phyloP scores from a whole-genome alignment of 495 filamentous ascomycete genomes.

The Penicillium macrosclerotiorum region DNA sequence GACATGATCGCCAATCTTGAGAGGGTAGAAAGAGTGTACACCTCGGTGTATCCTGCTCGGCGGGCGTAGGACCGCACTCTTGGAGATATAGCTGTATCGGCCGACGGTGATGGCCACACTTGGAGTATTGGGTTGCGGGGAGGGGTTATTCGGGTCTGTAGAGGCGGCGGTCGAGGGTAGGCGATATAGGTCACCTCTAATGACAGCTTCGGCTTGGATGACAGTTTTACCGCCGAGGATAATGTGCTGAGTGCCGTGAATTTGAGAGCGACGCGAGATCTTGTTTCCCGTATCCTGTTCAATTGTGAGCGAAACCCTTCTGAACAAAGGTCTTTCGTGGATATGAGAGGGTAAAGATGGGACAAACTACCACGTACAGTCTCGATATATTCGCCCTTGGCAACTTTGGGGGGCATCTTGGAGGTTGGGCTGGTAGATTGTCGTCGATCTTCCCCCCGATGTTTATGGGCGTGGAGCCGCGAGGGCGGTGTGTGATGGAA shows the following conservation, averaged over 20 bases:
- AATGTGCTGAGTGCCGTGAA: slow-evolving; percentile 94
- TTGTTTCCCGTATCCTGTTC: slow-evolving; percentile 97
- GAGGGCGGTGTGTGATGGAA: slow-evolving; percentile 12
- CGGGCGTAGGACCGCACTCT: slow-evolving; percentile 69
- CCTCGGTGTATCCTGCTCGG: slow-evolving; percentile 66
- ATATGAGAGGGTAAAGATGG: too few species aligned
- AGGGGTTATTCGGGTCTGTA: slow-evolving; percentile 16
- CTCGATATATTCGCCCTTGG: slow-evolving; percentile 91
- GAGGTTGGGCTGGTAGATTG: not conserved
- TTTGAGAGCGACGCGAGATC: slow-evolving; percentile 83
- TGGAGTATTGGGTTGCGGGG: slow-evolving; percentile 26
- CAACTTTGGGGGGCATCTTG: slow-evolving; percentile 70
- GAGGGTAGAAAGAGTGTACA: slow-evolving; percentile 66
- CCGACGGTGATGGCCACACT: slow-evolving; percentile 74
- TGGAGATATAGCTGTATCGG: slow-evolving; percentile 80
- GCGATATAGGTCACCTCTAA: slow-evolving; percentile 84
- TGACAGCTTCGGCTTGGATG: slow-evolving; percentile 85
- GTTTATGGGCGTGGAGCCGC: slow-evolving; percentile 5
- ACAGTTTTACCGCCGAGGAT: slow-evolving; percentile 95
- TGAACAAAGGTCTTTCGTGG: too few species aligned
- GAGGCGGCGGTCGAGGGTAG: slow-evolving; percentile 29
- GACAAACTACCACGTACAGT: slow-evolving; percentile 61
- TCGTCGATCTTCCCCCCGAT: not conserved
- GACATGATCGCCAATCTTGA: slow-evolving; percentile 90
- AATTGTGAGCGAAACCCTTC: too few species aligned